Conservation (phyloP, 805 yeast species). For the Candida coquimbonensis region DNA sequence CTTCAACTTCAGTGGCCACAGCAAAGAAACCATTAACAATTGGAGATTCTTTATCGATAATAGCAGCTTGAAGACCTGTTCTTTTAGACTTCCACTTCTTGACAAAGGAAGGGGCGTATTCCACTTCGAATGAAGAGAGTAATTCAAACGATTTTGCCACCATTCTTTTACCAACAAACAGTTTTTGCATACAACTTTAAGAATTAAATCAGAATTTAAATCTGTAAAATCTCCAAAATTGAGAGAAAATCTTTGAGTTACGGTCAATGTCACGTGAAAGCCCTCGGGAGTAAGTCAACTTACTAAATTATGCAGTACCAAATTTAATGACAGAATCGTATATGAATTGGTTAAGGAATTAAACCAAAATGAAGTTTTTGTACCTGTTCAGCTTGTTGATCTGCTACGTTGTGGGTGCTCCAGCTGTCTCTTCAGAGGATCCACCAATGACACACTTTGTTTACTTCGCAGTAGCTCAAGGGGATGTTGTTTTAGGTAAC, state of each 20-base stretch:
- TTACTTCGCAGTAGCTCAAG: constrained; percentile 18
- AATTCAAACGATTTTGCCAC: constrained; percentile 28
- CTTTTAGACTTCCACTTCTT: constrained; percentile 72
- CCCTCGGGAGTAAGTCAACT: background rate
- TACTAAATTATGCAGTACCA: background rate
- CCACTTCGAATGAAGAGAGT: constrained; percentile 50
- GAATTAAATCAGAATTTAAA: background rate
- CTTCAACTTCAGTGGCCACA: constrained; percentile 84
- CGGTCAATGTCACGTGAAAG: background rate
- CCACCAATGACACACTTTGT: constrained; percentile 24
- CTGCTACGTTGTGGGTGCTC: constrained; percentile 5
- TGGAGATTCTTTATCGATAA: constrained; percentile 77
- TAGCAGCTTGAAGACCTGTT: constrained; percentile 77
- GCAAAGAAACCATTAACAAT: constrained; percentile 91
- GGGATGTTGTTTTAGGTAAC: constrained; percentile 18
- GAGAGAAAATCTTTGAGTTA: background rate
- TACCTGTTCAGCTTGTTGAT: constrained; percentile 5
- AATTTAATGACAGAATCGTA: too few species aligned
- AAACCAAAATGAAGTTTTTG: constrained; percentile 10
- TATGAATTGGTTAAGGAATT: background rate
- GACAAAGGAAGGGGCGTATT: constrained; percentile 65
- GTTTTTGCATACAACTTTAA: background rate
- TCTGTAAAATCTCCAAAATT: background rate
- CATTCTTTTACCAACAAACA: background rate
- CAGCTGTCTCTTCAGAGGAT: constrained; percentile 10